Evolutionary conservation across 305 asterid species (phyloP).

Genomic region (Rubia balearica): DNA sequence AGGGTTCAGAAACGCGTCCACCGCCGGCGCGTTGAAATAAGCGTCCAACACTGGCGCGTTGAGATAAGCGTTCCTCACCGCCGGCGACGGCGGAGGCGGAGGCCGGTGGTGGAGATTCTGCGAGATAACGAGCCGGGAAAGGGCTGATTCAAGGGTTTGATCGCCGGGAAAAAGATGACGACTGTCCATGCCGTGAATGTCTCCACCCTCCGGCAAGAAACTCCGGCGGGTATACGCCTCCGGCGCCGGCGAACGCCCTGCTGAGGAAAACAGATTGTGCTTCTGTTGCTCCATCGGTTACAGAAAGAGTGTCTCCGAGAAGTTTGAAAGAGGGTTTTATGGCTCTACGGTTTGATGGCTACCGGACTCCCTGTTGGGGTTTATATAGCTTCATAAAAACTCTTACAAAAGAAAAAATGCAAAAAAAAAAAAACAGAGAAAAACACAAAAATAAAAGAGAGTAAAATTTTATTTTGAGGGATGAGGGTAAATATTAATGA

Average conservation of each 20-base stretch:
- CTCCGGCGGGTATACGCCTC: slow-evolving; percentile 13
- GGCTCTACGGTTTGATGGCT: neutral
- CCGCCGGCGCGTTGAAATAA: neutral
- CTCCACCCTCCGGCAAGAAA: neutral
- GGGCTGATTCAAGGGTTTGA: slow-evolving; percentile 34
- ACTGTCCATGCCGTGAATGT: neutral
- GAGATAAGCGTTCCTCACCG: slow-evolving; percentile 2
- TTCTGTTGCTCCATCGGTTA: slow-evolving; percentile 1
- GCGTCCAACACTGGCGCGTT: neutral
- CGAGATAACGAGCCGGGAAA: slow-evolving; percentile 34
- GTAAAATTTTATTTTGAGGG: neutral
- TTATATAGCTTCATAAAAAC: slow-evolving; percentile 11
- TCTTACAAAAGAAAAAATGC: neutral
- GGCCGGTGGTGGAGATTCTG: slow-evolving; percentile 22
- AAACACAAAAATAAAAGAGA: too few relatives aligned
- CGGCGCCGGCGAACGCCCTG: slow-evolving; percentile 14
- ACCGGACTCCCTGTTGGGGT: slow-evolving; percentile 4
- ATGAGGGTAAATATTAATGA: slow-evolving; percentile 4
- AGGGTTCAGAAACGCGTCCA: neutral
- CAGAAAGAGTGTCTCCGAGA: neutral
- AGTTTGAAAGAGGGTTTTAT: slow-evolving; percentile 13
- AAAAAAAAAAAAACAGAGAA: neutral
- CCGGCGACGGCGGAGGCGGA: slow-evolving; percentile 19
- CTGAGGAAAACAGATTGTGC: slow-evolving; percentile 9
- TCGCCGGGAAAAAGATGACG: slow-evolving; percentile 2